Percentiles rank a stretch among this genome's conserved stretches.
These are phyloP conservation scores for Kwoniella bestiolae DNA, from an alignment of 768 basidiomycete species.

Conservation along the genomic window DNA sequence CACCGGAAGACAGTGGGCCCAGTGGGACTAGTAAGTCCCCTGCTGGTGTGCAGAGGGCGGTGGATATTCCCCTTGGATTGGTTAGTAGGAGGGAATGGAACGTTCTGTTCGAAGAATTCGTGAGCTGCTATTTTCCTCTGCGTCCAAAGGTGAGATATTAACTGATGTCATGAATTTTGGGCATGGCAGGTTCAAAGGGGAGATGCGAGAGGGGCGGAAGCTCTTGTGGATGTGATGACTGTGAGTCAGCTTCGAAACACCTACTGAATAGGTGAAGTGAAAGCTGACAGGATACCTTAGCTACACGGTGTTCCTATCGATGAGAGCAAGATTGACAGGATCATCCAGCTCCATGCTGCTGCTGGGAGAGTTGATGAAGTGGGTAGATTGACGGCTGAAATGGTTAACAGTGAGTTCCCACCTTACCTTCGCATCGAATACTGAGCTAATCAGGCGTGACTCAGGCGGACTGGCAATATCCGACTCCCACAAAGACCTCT, in stretches of 20 bases:
- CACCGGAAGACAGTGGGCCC: conserved; percentile 10
- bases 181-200: conserved; percentile 62
- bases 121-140: conserved; percentile 54
- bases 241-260: conserved; percentile 36
- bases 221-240: conserved; percentile 64
- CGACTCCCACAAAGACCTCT: conserved; percentile 46
- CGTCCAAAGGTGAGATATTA: neutral
- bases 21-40: conserved; percentile 18
- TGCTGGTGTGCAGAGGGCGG: neutral
- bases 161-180: conserved; percentile 16
- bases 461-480: neutral
- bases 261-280: neutral
- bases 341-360: conserved; percentile 65
- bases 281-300: conserved; percentile 60
- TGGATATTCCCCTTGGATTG: conserved; percentile 60
- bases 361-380: conserved; percentile 29
- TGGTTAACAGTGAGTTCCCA: conserved; percentile 62
- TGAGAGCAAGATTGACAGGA: conserved; percentile 60
- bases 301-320: conserved; percentile 55
- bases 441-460: conserved; percentile 10
- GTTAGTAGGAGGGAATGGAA: conserved; percentile 65
- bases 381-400: conserved; percentile 13
- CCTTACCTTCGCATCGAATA: conserved; percentile 56
- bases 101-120: conserved; percentile 64
- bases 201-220: conserved; percentile 64